Evolutionary conservation across 192 early-diverging fungal species (phyloP), one percentile per base, ranked within the genome.

Genomic region (Spizellomyces sp.): DNA sequence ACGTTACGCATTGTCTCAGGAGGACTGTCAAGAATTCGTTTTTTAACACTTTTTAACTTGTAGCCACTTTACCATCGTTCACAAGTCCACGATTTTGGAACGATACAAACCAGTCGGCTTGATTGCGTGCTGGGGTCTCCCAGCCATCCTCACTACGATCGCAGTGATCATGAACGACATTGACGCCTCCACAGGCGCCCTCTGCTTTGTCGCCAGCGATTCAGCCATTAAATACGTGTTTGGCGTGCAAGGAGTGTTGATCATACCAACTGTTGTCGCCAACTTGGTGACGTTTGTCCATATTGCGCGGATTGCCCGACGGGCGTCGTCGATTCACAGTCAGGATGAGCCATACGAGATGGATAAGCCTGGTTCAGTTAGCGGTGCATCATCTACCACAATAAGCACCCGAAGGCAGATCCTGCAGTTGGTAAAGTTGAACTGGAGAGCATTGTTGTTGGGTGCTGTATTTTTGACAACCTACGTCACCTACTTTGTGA

Each of bases 51-150:
- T 41, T 67, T 44, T 41, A 6, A 4, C 0, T 21, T 65, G 9
- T 42, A 70, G 69, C 9, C 74, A 75, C 67, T 21, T 60, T 17
- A 75, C 74, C 45, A 75, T 75, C 48, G 74, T 75, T n/a, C 60
- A 59, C 57, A n/a, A 68, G 17, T 75, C 74, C 62, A 63, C 60
- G 19, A 14, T 75, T 15, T 61, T 75, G 9, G 67, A 43, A n/a
- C 42, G 67, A 2, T 69, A 69, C 74, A 75, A 75, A 52, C 74
- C 60, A 5, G 9, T 69, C 59, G 74, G 74, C 9, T 44, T 75
- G 41, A 52, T 68, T 15, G 17, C 69, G 27, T 75, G 74, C 58
- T 75, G 74, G 74, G 74, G 74, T 19, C 36, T 70, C 7, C 74
- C 74, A 9, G 47, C 60, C 1, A n/a, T 69, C 46, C 60, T 69